Evolutionary conservation across 345 rosid genomes (phyloP), one percentile per base, ranked within the genome.

Genomic region (Eutrema heterophyllum): DNA sequence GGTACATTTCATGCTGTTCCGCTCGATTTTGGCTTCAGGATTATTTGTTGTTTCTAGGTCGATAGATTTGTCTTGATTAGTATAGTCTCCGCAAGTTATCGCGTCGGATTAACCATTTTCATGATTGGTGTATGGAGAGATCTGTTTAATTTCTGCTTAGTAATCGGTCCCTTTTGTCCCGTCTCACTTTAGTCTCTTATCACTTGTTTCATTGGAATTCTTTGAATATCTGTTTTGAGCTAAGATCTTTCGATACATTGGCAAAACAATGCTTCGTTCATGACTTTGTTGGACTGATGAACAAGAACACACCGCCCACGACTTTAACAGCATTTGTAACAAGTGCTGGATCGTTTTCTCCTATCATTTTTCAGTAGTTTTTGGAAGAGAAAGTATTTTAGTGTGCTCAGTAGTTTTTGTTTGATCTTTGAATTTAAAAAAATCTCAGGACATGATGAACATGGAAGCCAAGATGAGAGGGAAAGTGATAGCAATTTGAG

Each of bases 401-500:
- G 36, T 60, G 48, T 71, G 40, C 41, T 71, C 33, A 48, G 27
- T 72, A 16, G 41, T 52, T 21, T 5, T 54, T 40, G 45, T 12
- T 76, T 68, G 32, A 18, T 35, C 2, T 41, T 11, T 75, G 5
- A 48, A 8, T 43, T 73, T 35, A 3, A 35, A 6, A 11, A 54
- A 29, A 11, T 71, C 5, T 82, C 57, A 94, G 98, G 88, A 65
- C 62, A 74, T 70, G 87, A 76, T 65, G 89, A 85, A 72, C 79
- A 81, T 18, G 86, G 70, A 70, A 80, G 86, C 75, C 89, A 86
- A 74, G 86, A 84, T 59, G 98, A 86, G 77, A 88, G 84, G 80
- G 96, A 80, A 44, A 86, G 92, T 73, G 97, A 92, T 48, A 71
- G 83, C 61, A 88, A 76, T 60, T 70, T 74, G 70, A 80, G 80